Evolutionary conservation across 2,329 filamentous ascomycete species (phyloP), one percentile per base, ranked within the genome.

Genomic region (Arthrinium puccinioides): DNA sequence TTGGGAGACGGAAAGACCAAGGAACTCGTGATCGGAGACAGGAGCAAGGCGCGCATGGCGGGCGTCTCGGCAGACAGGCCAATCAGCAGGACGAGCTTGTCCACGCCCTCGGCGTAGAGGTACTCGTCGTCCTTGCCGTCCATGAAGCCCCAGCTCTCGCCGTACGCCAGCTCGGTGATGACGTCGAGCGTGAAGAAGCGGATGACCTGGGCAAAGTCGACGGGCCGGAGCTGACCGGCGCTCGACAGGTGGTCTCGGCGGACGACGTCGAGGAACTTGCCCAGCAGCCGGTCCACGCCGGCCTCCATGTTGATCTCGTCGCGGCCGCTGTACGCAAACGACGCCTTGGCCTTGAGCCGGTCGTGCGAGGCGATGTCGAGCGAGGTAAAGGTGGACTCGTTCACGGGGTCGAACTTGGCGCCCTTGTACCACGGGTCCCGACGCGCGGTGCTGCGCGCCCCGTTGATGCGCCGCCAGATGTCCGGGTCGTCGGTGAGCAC

Each of bases 361-460:
- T 49, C 45, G 29, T 52, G 49, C 9, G 14, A 27, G 5, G 14
- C 32, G 14, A 44, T 32, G 3, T 47, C 46, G 13, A 35, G 11
- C 20, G 48, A 41, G 4, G 36, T 42, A 42, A 52, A 46, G 24
- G 50, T 41, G 25, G 40, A 40, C 25, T 48, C 42, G 25, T 37
- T 34, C 13, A 38, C 33, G 3, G 44, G 44, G 30, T 48, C 38
- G 19, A 52, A 38, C 6, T 47, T 44, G 6, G 38, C 21, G 10
- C 42, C 41, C 18, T 39, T 32, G 33, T 52, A 50, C 49, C 49
- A 50, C 9, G 26, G 26, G 15, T 43, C 40, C 6, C 44, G 44
- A 4, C 30, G 27, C 32, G 44, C 48, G 9, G 19, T 4, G 32
- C 38, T 41, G 32, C 44, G 44, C 9, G 39, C 32, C 9, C 26